Base-by-base conservation (phyloP, 2,329 filamentous ascomycete genomes). In the Elsinoe fawcettii region DNA sequence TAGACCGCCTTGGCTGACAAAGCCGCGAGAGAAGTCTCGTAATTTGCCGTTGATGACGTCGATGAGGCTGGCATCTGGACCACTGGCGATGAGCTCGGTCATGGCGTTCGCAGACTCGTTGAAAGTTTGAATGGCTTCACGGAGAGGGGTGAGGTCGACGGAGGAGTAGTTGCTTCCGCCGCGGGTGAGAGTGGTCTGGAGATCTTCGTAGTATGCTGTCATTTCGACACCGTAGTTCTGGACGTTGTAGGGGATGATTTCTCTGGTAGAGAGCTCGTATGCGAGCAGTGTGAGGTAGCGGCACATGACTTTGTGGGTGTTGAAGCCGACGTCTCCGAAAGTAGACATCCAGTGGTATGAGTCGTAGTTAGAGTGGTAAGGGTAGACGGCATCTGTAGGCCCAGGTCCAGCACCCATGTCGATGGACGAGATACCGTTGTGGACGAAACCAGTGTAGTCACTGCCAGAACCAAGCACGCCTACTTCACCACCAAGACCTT, bases 311-410 rank as follows among this genome's bases (percentile, higher is more conserved):
- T 72, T 71, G 62, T 80, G 78, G 1, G 73, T 71, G 46, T 70
- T 65, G 64, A 78, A 80, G 2, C 74, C 77, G 0, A 76, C 76
- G 62, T 80, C 78, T 4, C 76, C 78, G 58, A 73, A 80, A 0
- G 69, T 74, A 0, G 66, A 62, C 77, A 80, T 80, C 78, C 78
- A 80, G 58, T 75, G 71, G 60, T 77, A 78, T 30, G 70, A 66
- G 60, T 78, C 66, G 67, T 78, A 78, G 63, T 72, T 71, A 25
- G 70, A 74, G 62, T 78, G 75, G 63, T 77, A 77, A 27, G 70
- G 75, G 57, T 77, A 78, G 7, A 78, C 65, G 0, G 75, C 70
- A 0, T 66, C 67, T 1, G 66, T 63, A 2, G 68, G 66, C 3
- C 70, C 70, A 2, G 62, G 64, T 5, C 67, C 69, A 25, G 71